These are phyloP conservation scores for Hypomyces perniciosus DNA, from an alignment of 2,329 filamentous ascomycete genomes.

Conservation along the genomic window DNA sequence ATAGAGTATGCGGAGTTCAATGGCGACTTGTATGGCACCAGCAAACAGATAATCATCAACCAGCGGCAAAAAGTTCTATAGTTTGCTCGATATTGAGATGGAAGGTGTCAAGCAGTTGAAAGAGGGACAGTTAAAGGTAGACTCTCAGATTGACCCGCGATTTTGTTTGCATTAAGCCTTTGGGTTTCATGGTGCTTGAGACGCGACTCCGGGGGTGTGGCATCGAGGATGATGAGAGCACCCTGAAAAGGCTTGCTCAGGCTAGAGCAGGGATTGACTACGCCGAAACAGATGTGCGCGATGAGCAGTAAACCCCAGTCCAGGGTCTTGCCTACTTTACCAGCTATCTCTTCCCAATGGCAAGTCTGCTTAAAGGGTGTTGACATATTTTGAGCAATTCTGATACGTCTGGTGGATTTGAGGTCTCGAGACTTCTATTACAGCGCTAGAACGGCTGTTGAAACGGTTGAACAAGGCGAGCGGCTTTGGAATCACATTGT, in stretches of 20 bases:
- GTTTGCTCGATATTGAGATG: slow-evolving; percentile 95
- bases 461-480: too few relatives aligned
- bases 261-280: slow-evolving; percentile 70
- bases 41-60: slow-evolving; percentile 68
- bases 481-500: too few relatives aligned
- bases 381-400: too few relatives aligned
- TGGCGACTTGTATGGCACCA: slow-evolving; percentile 80
- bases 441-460: too few relatives aligned
- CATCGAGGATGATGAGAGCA: slow-evolving; percentile 67
- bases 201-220: slow-evolving; percentile 64
- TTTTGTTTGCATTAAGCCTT: slow-evolving; percentile 80
- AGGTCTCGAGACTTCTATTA: too few relatives aligned
- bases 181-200: slow-evolving; percentile 68
- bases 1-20: slow-evolving; percentile 83
- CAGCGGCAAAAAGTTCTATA: slow-evolving; percentile 64
- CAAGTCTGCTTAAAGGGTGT: too few relatives aligned
- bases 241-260: slow-evolving; percentile 63
- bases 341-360: too few relatives aligned
- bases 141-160: slow-evolving; percentile 62
- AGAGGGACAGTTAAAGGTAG: slow-evolving; percentile 26
- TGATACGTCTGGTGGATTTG: too few relatives aligned
- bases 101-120: slow-evolving; percentile 94
- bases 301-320: slow-evolving; percentile 15
- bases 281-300: slow-evolving; percentile 53
- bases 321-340: too few relatives aligned